Percentiles rank a stretch among this genome's conserved stretches.
Conservation (phyloP, 78 protist species). For the Dictyostelium purpureum region DNA sequence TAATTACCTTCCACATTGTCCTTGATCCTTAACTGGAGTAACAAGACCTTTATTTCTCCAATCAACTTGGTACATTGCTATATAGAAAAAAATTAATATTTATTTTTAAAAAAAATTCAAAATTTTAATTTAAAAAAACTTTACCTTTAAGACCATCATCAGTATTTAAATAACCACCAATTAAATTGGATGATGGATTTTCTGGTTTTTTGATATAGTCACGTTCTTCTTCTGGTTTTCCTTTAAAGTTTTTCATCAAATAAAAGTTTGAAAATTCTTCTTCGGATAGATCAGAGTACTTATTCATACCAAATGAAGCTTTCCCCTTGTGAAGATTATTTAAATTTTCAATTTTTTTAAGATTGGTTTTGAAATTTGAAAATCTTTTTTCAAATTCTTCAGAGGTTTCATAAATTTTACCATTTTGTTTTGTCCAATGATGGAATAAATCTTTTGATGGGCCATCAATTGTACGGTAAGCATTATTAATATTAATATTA, state of each 20-base stretch:
- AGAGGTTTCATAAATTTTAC: neutral
- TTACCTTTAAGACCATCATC: neutral
- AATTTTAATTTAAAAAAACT: neutral
- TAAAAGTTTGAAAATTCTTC: constrained; percentile 10
- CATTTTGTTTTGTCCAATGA: constrained; percentile 37
- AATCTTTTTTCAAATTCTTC: constrained; percentile 5
- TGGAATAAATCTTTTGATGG: constrained; percentile 2
- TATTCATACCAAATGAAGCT: constrained; percentile 33
- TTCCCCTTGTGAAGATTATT: neutral
- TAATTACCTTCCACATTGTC: constrained; percentile 69
- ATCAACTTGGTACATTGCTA: neutral
- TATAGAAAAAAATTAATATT: neutral
- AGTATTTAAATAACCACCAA: neutral
- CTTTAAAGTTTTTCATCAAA: neutral
- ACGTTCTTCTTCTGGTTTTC: neutral
- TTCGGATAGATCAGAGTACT: constrained; percentile 65
- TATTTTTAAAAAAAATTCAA: neutral
- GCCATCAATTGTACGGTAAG: neutral
- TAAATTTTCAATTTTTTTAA: neutral
- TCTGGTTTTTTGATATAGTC: neutral
- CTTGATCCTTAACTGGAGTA: constrained; percentile 76
- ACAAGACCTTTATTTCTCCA: constrained; percentile 76
- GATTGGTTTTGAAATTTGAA: neutral
- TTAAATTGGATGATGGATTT: neutral
- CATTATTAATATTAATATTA: neutral